These are phyloP conservation scores for Fraxinus sp. DNA, from an alignment of 305 asterid species.

Conservation along the genomic window DNA sequence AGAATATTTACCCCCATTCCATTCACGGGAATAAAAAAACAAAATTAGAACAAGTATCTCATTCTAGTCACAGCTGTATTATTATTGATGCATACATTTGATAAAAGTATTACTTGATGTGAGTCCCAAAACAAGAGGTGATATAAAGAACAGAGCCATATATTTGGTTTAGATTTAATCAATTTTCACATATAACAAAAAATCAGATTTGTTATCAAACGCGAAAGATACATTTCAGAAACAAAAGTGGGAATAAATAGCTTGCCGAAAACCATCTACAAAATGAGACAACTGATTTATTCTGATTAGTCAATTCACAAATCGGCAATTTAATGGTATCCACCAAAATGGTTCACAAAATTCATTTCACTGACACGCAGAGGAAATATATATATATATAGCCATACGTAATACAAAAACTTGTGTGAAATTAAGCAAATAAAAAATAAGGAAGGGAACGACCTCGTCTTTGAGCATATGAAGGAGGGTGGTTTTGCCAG, in stretches of 20 bases:
- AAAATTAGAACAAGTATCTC: neutral
- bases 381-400: neutral
- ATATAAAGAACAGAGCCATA: neutral
- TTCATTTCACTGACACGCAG: neutral
- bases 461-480: slow-evolving; percentile 91
- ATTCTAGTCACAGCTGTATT: neutral
- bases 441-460: neutral
- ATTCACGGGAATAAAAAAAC: neutral
- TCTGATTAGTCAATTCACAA: neutral
- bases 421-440: neutral
- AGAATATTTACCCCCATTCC: neutral
- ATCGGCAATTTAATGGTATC: neutral
- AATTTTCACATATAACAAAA: neutral
- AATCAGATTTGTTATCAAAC: neutral
- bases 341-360: neutral
- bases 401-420: neutral
- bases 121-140: neutral
- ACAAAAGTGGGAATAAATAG: neutral
- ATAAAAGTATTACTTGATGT: neutral
- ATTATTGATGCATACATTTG: neutral
- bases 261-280: neutral
- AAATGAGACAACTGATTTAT: neutral
- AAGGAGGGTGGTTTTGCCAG: slow-evolving; percentile 79
- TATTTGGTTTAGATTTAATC: neutral
- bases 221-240: neutral